These are phyloP conservation scores for Scytalidium sp. DNA, from an alignment of 2,329 filamentous ascomycete genomes.

Conservation along the genomic window DNA sequence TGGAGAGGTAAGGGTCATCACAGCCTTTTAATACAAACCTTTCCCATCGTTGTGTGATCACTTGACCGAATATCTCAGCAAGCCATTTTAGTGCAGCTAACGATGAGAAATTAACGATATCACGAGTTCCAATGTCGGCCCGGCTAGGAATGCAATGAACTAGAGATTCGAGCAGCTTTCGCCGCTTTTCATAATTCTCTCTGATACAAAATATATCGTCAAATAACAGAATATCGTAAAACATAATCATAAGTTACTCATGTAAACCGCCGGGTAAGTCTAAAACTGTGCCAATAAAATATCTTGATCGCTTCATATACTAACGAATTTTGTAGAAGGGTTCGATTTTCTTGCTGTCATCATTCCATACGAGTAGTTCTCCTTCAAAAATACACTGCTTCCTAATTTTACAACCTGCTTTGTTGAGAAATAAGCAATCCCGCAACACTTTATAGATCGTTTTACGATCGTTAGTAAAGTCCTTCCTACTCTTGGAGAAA, in stretches of 20 bases:
- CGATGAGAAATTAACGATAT: slow-evolving; percentile 63
- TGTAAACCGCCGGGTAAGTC: slow-evolving; percentile 60
- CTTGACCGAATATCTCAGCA: slow-evolving; percentile 62
- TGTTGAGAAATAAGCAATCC: too few species aligned
- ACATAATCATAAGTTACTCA: slow-evolving; percentile 59
- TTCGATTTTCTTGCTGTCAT: slow-evolving; percentile 62
- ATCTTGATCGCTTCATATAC: slow-evolving; percentile 62
- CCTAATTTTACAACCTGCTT: slow-evolving; percentile 11
- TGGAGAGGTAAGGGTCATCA: slow-evolving; percentile 73
- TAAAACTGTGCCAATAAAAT: slow-evolving; percentile 61
- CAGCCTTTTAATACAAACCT: slow-evolving; percentile 76
- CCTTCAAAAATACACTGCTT: slow-evolving; percentile 74
- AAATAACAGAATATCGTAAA: slow-evolving; percentile 57
- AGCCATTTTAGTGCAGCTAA: slow-evolving; percentile 50
- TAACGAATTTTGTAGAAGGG: slow-evolving; percentile 78
- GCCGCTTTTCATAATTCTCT: slow-evolving; percentile 36
- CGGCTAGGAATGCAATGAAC: slow-evolving; percentile 52
- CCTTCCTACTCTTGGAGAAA: too few species aligned
- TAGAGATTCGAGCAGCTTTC: slow-evolving; percentile 56
- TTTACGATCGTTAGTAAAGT: too few species aligned
- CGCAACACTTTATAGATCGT: too few species aligned
- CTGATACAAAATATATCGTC: slow-evolving; percentile 51
- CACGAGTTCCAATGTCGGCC: slow-evolving; percentile 64
- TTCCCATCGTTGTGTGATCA: slow-evolving; percentile 66
- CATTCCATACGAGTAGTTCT: slow-evolving; percentile 77